A percentile compares a stretch with the other conserved stretches of the same genome.
These are phyloP conservation scores for Diddensiella caesifluorescens DNA, from an alignment of 805 yeast species.

Conservation along the genomic window DNA sequence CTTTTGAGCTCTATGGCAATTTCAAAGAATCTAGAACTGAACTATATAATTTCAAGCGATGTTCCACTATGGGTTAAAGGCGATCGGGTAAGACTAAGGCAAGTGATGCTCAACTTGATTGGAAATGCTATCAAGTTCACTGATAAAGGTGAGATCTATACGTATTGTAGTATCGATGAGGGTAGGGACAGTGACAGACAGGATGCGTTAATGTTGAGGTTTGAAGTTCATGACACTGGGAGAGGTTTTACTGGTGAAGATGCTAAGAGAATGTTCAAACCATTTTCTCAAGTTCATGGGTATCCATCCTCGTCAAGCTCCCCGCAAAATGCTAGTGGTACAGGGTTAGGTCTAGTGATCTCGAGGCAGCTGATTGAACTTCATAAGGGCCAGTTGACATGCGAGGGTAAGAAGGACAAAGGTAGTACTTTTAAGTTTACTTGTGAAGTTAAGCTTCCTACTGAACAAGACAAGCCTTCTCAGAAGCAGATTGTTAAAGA, in stretches of 20 bases:
- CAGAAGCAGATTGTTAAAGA: slow-evolving; percentile 18
- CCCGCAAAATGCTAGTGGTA: slow-evolving; percentile 26
- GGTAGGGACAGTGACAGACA: slow-evolving; percentile 8
- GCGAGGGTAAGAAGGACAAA: slow-evolving; percentile 28
- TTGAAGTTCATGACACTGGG: slow-evolving; percentile 34
- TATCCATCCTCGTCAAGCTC: slow-evolving; percentile 13
- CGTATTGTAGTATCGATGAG: slow-evolving; percentile 20
- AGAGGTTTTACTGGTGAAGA: slow-evolving; percentile 32
- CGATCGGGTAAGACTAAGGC: slow-evolving; percentile 33
- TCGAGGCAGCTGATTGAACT: slow-evolving; percentile 32
- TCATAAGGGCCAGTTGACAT: slow-evolving; percentile 30
- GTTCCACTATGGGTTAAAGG: slow-evolving; percentile 33
- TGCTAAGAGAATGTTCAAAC: slow-evolving; percentile 31
- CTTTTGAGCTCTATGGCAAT: slow-evolving; percentile 31
- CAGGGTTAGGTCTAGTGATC: slow-evolving; percentile 34
- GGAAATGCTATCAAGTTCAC: slow-evolving; percentile 36
- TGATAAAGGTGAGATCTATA: slow-evolving; percentile 30
- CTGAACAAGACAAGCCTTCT: slow-evolving; percentile 23
- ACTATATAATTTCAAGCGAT: slow-evolving; percentile 27
- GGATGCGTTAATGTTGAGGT: slow-evolving; percentile 19
- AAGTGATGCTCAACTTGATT: slow-evolving; percentile 31
- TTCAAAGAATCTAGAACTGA: slow-evolving; percentile 31
- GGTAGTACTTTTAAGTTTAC: slow-evolving; percentile 31
- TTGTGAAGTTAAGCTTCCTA: slow-evolving; percentile 26
- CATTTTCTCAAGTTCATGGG: slow-evolving; percentile 29